A percentile compares a stretch with the other conserved stretches of the same genome.
Evolutionary conservation across 805 yeast species (phyloP).

Genomic region (Starmera dryadoides): DNA sequence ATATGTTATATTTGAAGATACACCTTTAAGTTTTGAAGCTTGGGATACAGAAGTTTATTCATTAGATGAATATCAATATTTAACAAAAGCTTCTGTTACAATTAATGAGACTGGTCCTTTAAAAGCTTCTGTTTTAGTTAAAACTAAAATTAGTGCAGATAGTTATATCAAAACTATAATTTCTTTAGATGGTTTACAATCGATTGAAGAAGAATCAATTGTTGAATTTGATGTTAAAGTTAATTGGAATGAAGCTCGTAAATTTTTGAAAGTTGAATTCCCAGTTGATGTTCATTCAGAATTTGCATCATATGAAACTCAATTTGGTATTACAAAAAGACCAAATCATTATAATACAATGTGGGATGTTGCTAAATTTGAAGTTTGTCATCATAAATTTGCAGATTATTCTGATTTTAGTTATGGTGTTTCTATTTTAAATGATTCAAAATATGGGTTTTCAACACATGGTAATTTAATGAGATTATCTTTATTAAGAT

Average conservation of each 20-base stretch:
- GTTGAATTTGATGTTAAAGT: slow-evolving; percentile 53
- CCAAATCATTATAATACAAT: slow-evolving; percentile 93
- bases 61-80: slow-evolving; percentile 57
- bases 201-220: slow-evolving; percentile 27
- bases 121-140: slow-evolving; percentile 55
- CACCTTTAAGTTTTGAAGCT: slow-evolving; percentile 87
- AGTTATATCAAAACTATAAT: slow-evolving; percentile 62
- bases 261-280: slow-evolving; percentile 90
- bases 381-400: slow-evolving; percentile 89
- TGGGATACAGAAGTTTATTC: slow-evolving; percentile 97
- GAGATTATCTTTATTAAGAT: slow-evolving; percentile 78
- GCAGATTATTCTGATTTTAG: slow-evolving; percentile 83
- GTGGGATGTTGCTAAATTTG: slow-evolving; percentile 97
- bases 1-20: slow-evolving; percentile 77
- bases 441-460: slow-evolving; percentile 87
- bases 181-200: slow-evolving; percentile 52
- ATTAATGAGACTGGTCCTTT: slow-evolving; percentile 46
- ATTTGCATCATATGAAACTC: slow-evolving; percentile 84
- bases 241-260: slow-evolving; percentile 82
- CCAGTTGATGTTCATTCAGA: slow-evolving; percentile 80
- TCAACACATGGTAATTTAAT: slow-evolving; percentile 89
- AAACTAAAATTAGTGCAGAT: slow-evolving; percentile 46
- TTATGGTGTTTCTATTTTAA: slow-evolving; percentile 82
- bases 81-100: slow-evolving; percentile 29
- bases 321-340: slow-evolving; percentile 84